A percentile compares a stretch with the other conserved stretches of the same genome.
phyloP scores from a whole-genome alignment of 1,284 basidiomycete genomes.

The Naganishia sp. region DNA sequence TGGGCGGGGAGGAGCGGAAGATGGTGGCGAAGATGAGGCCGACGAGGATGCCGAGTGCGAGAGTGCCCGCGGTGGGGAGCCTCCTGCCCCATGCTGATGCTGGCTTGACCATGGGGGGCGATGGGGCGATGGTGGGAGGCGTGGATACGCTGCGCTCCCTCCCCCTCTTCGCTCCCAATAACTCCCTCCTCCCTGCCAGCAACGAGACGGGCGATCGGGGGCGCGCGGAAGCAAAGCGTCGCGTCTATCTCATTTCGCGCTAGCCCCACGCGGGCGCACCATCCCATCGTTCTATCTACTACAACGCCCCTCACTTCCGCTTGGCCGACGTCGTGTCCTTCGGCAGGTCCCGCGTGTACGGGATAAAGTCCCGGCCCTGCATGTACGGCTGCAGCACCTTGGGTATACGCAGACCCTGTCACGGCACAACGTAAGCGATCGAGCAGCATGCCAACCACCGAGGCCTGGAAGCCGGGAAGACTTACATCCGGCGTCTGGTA shows the following conservation, averaged over 20 bases:
- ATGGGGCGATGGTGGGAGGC: neutral
- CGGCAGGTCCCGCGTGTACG: constrained; percentile 60
- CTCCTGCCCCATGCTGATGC: constrained; percentile 37
- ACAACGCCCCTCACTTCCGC: constrained; percentile 29
- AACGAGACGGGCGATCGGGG: neutral
- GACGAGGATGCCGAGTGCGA: constrained; percentile 54
- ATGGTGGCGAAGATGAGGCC: constrained; percentile 50
- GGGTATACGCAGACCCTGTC: constrained; percentile 81
- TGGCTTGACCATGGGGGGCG: constrained; percentile 14
- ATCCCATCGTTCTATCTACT: too few relatives aligned
- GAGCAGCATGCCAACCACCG: neutral
- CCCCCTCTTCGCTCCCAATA: neutral
- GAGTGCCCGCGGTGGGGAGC: constrained; percentile 51
- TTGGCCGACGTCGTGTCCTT: constrained; percentile 45
- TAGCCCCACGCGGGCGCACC: too few relatives aligned
- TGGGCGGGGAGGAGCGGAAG: constrained; percentile 23
- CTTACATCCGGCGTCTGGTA: constrained; percentile 90
- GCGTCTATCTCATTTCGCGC: neutral
- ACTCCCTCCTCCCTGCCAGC: constrained; percentile 14
- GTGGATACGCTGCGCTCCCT: neutral
- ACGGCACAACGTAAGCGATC: constrained; percentile 1
- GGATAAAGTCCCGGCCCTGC: constrained; percentile 91
- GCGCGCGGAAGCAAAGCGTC: constrained; percentile 1
- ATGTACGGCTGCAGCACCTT: constrained; percentile 89
- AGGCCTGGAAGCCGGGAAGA: constrained; percentile 25